phyloP scores from a whole-genome alignment of 2,329 filamentous ascomycete genomes.

The Biscogniauxia sp. region DNA sequence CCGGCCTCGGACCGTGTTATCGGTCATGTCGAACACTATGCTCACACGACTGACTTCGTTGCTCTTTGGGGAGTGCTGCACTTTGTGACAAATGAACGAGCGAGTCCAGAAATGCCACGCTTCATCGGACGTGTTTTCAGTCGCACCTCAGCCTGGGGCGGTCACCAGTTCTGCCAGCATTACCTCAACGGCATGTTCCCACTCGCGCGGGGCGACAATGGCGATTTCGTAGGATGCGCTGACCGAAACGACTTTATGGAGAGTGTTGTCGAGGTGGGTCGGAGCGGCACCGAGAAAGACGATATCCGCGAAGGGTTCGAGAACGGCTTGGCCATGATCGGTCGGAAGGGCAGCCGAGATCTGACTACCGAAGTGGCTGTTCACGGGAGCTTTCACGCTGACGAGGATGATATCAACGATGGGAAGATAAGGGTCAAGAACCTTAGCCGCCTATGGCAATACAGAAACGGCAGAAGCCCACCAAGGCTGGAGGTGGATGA shows the following conservation, averaged over 20 bases:
- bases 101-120: constrained; percentile 49
- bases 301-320: constrained; percentile 47
- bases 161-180: constrained; percentile 60
- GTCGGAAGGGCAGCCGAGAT: constrained; percentile 12
- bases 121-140: constrained; percentile 63
- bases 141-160: constrained; percentile 47
- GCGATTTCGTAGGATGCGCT: constrained; percentile 41
- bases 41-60: constrained; percentile 71
- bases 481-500: constrained; percentile 36
- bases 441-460: constrained; percentile 60
- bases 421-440: constrained; percentile 54
- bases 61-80: constrained; percentile 71
- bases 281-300: constrained; percentile 42
- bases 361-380: constrained; percentile 34
- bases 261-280: constrained; percentile 48
- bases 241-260: constrained; percentile 61
- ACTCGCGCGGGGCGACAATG: constrained; percentile 41
- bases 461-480: constrained; percentile 58
- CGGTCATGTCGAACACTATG: constrained; percentile 76
- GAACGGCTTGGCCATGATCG: constrained; percentile 44
- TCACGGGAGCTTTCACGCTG: constrained; percentile 32
- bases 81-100: constrained; percentile 52
- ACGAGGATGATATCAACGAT: constrained; percentile 28
- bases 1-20: constrained; percentile 52
- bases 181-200: constrained; percentile 63